These are phyloP conservation scores for Peniophora sp. DNA, from an alignment of 1,284 basidiomycete genomes.

Conservation along the genomic window DNA sequence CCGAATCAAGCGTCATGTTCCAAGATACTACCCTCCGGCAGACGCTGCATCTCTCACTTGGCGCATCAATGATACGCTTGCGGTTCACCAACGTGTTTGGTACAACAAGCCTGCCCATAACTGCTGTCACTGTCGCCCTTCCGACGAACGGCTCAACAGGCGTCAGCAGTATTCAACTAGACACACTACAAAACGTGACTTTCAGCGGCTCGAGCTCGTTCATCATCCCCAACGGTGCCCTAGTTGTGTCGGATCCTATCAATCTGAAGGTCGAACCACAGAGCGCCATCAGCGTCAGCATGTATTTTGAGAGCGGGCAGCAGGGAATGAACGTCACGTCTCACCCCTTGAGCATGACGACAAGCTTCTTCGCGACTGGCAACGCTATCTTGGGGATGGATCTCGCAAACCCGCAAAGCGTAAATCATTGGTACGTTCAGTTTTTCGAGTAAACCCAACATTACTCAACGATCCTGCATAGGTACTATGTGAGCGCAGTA, in stretches of 20 bases:
- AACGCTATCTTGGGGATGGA: constrained; percentile 27
- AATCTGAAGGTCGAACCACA: constrained; percentile 28
- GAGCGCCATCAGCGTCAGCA: constrained; percentile 29
- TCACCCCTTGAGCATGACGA: constrained; percentile 43
- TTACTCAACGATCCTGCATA: constrained; percentile 5
- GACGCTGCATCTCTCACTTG: constrained; percentile 34
- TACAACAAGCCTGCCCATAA: constrained; percentile 32
- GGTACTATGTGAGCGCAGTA: constrained; percentile 36
- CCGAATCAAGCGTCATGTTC: constrained; percentile 28
- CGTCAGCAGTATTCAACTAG: constrained; percentile 23
- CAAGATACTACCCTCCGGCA: constrained; percentile 40
- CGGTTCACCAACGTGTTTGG: constrained; percentile 43
- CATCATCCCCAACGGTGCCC: constrained; percentile 35
- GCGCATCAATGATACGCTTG: constrained; percentile 31
- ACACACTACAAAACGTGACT: constrained; percentile 29
- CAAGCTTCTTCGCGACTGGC: constrained; percentile 32
- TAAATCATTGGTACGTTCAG: neutral
- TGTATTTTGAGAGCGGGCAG: constrained; percentile 35
- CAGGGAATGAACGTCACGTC: constrained; percentile 30
- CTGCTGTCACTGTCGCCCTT: constrained; percentile 33
- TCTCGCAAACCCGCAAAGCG: constrained; percentile 20
- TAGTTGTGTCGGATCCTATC: constrained; percentile 38
- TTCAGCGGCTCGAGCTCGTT: constrained; percentile 35
- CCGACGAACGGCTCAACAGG: constrained; percentile 30
- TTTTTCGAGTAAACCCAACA: too few species aligned